Evolutionary conservation across 202 grass and related monocot genomes (phyloP), one percentile per base, ranked within the genome.

Genomic region (Carex arenaria): DNA sequence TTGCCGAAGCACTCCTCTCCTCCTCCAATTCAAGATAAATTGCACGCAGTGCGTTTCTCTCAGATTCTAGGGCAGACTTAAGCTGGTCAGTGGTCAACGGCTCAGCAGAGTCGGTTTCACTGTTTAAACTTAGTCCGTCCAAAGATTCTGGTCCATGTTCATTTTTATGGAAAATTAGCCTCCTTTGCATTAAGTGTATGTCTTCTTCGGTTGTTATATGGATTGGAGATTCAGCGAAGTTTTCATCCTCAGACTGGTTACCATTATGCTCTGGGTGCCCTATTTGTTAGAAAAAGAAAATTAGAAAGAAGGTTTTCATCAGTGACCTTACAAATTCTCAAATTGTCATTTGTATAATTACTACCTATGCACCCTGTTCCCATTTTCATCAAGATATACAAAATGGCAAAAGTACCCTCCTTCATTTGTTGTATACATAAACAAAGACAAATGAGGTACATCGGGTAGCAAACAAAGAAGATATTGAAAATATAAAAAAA

Each of bases 11-110:
- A 42, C 71, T 94, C 85, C 96, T 90, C 88, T 99, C 96, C 83
- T 99, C 92, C 88, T 99, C 96, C 38, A 99, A 86, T 74, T 99
- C 96, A 56, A 83, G 67, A 74, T 96, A 99, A 64, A 96, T 82
- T 76, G 83, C 85, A 36, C 81, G 87, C 89, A 99, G 86, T 86
- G 93, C 88, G 36, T 85, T 89, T 26, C 71, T 88, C 12, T 92
- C 85, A 40, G 89, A 61, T 91, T 67, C 64, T 30, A 99, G 85
- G 68, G 89, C 91, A 90, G 83, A 85, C 91, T 88, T 99, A 61
- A 99, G 81, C 54, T 91, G 89, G 83, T 94, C 88, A 26, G 87
- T 28, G 30, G 13, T 96, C 67, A 89, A 81, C 19, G 86, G 63
- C 66, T 93, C 89, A 84, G 88, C 89, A 9, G 87, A 51, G 82